Conservation (phyloP, 257 asterid genomes). For the Echites panduratus region DNA sequence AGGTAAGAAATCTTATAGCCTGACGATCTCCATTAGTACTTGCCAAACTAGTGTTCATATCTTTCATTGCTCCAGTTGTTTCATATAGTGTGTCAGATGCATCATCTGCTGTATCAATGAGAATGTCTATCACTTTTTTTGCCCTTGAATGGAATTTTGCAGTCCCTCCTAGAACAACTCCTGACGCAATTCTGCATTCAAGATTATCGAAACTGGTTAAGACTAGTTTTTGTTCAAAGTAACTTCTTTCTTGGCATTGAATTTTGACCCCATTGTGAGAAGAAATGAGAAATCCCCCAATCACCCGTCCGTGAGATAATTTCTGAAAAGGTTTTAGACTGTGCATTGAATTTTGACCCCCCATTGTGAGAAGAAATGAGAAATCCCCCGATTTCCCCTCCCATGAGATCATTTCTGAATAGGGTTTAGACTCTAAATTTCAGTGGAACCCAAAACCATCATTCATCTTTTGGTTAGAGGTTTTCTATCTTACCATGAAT, state of each 20-base stretch:
- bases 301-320: no score
- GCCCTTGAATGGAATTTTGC: constrained; percentile 59
- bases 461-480: background rate
- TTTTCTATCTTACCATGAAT: background rate
- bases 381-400: background rate
- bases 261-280: background rate
- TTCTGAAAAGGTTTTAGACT: no score
- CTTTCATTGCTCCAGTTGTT: constrained; percentile 61
- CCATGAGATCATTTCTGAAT: background rate
- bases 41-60: constrained; percentile 36
- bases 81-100: constrained; percentile 59
- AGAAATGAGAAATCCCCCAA: no score
- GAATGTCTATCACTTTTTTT: constrained; percentile 48
- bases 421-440: background rate
- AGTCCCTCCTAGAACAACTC: constrained; percentile 71
- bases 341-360: no score
- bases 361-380: background rate
- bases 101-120: constrained; percentile 68
- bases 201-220: background rate
- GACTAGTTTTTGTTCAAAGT: background rate
- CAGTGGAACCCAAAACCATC: background rate
- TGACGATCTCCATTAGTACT: constrained; percentile 26
- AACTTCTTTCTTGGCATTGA: no score
- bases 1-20: constrained; percentile 37
- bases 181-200: constrained; percentile 50